Percentiles rank a stretch among this genome's conserved stretches.
These are phyloP conservation scores for Crithidia expoeki DNA, from an alignment of 208 protist genomes.

Conservation along the genomic window DNA sequence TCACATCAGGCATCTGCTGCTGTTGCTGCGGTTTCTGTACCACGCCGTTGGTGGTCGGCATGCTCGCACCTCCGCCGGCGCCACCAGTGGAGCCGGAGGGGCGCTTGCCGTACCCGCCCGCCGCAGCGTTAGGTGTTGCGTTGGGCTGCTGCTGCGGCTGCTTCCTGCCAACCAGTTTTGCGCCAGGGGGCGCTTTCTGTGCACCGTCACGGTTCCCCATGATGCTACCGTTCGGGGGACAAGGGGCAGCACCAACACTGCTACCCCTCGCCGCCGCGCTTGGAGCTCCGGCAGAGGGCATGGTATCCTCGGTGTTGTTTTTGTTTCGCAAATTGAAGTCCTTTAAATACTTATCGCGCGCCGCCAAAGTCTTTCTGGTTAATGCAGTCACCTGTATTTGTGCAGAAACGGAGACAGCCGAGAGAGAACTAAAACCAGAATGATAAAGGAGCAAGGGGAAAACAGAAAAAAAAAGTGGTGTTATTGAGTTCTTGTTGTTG, in stretches of 20 bases:
- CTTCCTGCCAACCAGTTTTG: conserved; percentile 7
- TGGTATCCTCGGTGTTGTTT: neutral
- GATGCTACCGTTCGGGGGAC: conserved; percentile 8
- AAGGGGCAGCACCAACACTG: neutral
- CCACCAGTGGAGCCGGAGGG: neutral
- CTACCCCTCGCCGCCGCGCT: neutral
- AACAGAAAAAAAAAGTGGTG: neutral
- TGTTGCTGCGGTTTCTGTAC: neutral
- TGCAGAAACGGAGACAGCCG: too few relatives aligned
- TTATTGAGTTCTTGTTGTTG: neutral
- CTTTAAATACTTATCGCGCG: neutral
- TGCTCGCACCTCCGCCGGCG: neutral
- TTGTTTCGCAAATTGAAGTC: neutral
- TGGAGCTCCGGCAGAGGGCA: conserved; percentile 9
- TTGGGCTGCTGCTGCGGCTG: conserved; percentile 1
- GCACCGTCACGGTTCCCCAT: conserved; percentile 2
- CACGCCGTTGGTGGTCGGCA: neutral
- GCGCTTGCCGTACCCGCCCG: neutral
- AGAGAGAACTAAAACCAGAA: neutral
- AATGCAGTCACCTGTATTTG: too few relatives aligned
- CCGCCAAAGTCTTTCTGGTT: too few relatives aligned
- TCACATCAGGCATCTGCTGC: neutral
- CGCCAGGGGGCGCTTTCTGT: neutral
- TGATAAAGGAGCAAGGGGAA: neutral
- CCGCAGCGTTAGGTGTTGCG: neutral